Percentiles rank a stretch among this genome's conserved stretches.
These are phyloP conservation scores for Malassezia psittaci DNA, from an alignment of 1,284 basidiomycete species.

Conservation along the genomic window DNA sequence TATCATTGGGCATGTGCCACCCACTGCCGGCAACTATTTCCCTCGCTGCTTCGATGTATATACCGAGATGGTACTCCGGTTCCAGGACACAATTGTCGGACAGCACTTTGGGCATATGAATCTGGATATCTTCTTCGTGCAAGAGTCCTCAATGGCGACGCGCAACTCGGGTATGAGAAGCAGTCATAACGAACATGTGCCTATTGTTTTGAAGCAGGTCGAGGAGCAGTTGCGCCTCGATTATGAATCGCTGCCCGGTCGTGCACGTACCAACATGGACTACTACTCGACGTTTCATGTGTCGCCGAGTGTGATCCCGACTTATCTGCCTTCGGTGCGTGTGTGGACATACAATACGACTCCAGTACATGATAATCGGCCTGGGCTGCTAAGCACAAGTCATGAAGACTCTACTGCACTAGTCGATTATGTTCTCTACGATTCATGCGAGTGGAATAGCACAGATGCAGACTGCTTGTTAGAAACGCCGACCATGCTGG, in stretches of 20 bases:
- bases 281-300: conserved; percentile 35
- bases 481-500: conserved; percentile 14
- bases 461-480: conserved; percentile 48
- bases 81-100: conserved; percentile 80
- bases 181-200: background rate
- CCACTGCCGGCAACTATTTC: conserved; percentile 70
- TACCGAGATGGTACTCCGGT: conserved; percentile 67
- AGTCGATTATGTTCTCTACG: conserved; percentile 13
- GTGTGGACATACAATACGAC: conserved; percentile 56
- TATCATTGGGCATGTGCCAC: conserved; percentile 58
- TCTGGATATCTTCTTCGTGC: conserved; percentile 43
- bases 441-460: conserved; percentile 24
- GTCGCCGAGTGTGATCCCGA: conserved; percentile 61
- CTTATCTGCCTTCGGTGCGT: conserved; percentile 71
- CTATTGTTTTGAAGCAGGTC: conserved; percentile 8
- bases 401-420: conserved; percentile 34
- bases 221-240: conserved; percentile 38
- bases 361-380: conserved; percentile 8
- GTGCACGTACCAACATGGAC: conserved; percentile 31
- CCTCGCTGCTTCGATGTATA: conserved; percentile 70
- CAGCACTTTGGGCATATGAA: conserved; percentile 69
- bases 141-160: conserved; percentile 21
- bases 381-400: background rate
- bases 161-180: background rate
- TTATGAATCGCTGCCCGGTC: conserved; percentile 32